These are phyloP conservation scores for Myxozyma sirexii DNA, from an alignment of 805 yeast species.

Conservation along the genomic window DNA sequence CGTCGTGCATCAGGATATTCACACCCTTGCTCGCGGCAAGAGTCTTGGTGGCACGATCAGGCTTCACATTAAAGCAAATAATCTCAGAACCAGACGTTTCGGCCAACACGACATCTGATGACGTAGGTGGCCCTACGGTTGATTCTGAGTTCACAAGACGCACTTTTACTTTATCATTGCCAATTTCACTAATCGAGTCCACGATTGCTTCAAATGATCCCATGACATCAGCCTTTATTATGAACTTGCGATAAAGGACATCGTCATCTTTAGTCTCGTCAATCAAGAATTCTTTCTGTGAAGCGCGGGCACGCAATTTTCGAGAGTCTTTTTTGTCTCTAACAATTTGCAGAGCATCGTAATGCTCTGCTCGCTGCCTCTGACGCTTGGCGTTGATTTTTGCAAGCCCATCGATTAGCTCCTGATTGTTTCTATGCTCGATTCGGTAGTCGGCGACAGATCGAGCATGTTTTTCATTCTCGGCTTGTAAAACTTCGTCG, in stretches of 20 bases:
- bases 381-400: slow-evolving; percentile 68
- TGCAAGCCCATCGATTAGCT: slow-evolving; percentile 67
- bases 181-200: slow-evolving; percentile 79
- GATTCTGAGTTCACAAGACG: slow-evolving; percentile 73
- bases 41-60: slow-evolving; percentile 62
- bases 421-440: slow-evolving; percentile 54
- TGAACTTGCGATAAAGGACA: slow-evolving; percentile 54
- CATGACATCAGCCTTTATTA: slow-evolving; percentile 86
- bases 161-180: slow-evolving; percentile 80
- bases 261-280: slow-evolving; percentile 36
- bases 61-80: slow-evolving; percentile 73
- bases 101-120: slow-evolving; percentile 68
- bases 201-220: slow-evolving; percentile 94
- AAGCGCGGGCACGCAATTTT: no score
- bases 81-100: slow-evolving; percentile 71
- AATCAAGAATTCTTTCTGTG: slow-evolving; percentile 37
- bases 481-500: slow-evolving; percentile 76
- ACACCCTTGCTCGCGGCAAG: slow-evolving; percentile 64
- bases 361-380: slow-evolving; percentile 49
- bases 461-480: slow-evolving; percentile 69
- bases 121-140: slow-evolving; percentile 83
- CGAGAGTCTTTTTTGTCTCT: slow-evolving; percentile 37
- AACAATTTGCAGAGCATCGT: no score
- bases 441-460: slow-evolving; percentile 68
- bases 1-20: slow-evolving; percentile 63